Evolutionary conservation across 495 filamentous ascomycete genomes (phyloP).

Genomic region (Trichoderma asperelloides): DNA sequence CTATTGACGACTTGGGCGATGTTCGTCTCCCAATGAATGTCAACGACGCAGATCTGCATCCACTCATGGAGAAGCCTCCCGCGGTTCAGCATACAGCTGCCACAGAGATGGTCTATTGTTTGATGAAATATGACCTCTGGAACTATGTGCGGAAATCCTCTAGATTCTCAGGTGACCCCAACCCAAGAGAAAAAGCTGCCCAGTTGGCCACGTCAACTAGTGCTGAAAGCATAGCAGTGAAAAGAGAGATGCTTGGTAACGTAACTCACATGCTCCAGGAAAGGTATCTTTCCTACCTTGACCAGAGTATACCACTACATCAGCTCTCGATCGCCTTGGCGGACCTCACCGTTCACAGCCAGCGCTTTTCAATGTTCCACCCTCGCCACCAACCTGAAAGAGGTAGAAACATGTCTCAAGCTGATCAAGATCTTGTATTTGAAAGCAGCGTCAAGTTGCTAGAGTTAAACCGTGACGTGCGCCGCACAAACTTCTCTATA

Average conservation of each 20-base stretch:
- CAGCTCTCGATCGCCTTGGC: constrained; percentile 16
- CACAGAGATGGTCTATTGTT: constrained; percentile 19
- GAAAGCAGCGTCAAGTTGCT: constrained; percentile 28
- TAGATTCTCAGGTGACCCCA: constrained; percentile 19
- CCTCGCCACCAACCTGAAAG: constrained; percentile 31
- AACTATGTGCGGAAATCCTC: constrained; percentile 17
- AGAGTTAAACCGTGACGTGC: constrained; percentile 24
- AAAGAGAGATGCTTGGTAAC: constrained; percentile 11
- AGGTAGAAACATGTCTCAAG: constrained; percentile 20
- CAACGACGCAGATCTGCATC: constrained; percentile 37
- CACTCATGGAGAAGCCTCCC: constrained; percentile 31
- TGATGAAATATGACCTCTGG: constrained; percentile 20
- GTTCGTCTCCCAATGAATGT: constrained; percentile 27
- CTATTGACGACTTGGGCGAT: constrained; percentile 18
- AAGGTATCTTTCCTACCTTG: constrained; percentile 36
- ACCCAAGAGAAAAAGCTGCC: constrained; percentile 23
- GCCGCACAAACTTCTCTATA: constrained; percentile 26
- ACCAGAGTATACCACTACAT: constrained; percentile 37
- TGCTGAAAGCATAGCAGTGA: constrained; percentile 25
- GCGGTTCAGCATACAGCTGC: constrained; percentile 10
- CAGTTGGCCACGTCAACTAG: constrained; percentile 25
- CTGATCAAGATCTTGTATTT: constrained; percentile 33
- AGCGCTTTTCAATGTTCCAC: constrained; percentile 32
- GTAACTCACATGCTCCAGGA: constrained; percentile 30
- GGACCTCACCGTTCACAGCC: constrained; percentile 24